A percentile compares a stretch with the other conserved stretches of the same genome.
Conservation (phyloP, 75 land plant species). For the Sequoiadendron giganteum region DNA sequence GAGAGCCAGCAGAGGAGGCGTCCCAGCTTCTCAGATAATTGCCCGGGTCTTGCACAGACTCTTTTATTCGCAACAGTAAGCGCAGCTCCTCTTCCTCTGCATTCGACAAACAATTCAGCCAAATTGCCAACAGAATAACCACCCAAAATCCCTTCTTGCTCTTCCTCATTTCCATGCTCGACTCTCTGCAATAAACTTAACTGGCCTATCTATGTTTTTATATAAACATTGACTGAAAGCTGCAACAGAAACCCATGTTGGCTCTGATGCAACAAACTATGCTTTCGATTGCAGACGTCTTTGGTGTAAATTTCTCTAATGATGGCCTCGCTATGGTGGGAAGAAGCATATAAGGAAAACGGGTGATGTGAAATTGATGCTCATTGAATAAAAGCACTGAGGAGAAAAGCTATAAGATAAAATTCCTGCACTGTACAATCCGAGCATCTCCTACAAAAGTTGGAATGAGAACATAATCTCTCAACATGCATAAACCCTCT, state of each 20-base stretch:
- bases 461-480: neutral
- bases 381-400: neutral
- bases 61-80: constrained; percentile 24
- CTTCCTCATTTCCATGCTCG: neutral
- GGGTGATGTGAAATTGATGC: neutral
- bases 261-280: neutral
- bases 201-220: too few relatives aligned
- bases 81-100: constrained; percentile 17
- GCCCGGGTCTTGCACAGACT: constrained; percentile 9
- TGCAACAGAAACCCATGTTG: neutral
- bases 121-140: neutral
- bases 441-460: neutral
- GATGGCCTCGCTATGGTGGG: neutral
- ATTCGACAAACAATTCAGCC: neutral
- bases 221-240: neutral
- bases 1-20: constrained; percentile 17
- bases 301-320: neutral
- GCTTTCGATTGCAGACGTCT: neutral
- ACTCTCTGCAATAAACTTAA: too few relatives aligned
- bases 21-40: constrained; percentile 10
- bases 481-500: neutral
- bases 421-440: neutral
- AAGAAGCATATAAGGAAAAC: neutral
- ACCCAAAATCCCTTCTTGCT: neutral
- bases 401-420: neutral